These are phyloP conservation scores for Arabidopsis arenosa DNA, from an alignment of 345 rosid species.

Conservation along the genomic window DNA sequence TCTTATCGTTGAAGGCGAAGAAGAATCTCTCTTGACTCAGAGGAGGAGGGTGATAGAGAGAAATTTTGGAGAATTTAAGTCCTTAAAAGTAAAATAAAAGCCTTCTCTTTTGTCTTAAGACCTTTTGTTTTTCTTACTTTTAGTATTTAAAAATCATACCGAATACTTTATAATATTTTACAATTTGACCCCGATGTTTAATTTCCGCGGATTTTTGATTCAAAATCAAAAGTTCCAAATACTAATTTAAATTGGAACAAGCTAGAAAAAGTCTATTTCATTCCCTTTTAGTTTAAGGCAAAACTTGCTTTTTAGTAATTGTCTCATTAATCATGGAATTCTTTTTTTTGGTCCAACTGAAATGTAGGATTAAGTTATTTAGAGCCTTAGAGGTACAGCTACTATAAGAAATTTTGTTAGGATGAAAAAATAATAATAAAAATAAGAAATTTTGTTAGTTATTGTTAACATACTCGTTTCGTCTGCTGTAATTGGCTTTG, in stretches of 20 bases:
- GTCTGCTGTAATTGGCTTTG: too few relatives aligned
- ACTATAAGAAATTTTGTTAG: too few relatives aligned
- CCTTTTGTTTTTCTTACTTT: conserved; percentile 31
- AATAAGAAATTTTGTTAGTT: too few relatives aligned
- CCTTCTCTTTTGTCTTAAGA: conserved; percentile 15
- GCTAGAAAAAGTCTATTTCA: background rate
- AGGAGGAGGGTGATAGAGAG: conserved; percentile 16
- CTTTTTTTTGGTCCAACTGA: too few relatives aligned
- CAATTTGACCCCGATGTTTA: conserved; percentile 9
- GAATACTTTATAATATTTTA: conserved; percentile 19
- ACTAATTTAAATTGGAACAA: background rate
- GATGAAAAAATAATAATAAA: too few relatives aligned
- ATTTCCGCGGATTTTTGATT: conserved; percentile 12
- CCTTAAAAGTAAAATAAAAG: conserved; percentile 37
- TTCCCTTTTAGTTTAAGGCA: background rate
- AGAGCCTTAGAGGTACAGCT: too few relatives aligned
- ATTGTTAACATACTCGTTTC: too few relatives aligned
- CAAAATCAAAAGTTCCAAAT: conserved; percentile 2
- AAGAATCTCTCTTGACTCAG: background rate
- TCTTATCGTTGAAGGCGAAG: conserved; percentile 28
- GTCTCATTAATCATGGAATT: background rate
- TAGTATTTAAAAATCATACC: conserved; percentile 9
- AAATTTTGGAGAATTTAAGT: conserved; percentile 31
- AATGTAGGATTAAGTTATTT: too few relatives aligned
- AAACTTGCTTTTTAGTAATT: background rate